Conservation (phyloP, 305 asterid genomes). For the Withania somnifera region DNA sequence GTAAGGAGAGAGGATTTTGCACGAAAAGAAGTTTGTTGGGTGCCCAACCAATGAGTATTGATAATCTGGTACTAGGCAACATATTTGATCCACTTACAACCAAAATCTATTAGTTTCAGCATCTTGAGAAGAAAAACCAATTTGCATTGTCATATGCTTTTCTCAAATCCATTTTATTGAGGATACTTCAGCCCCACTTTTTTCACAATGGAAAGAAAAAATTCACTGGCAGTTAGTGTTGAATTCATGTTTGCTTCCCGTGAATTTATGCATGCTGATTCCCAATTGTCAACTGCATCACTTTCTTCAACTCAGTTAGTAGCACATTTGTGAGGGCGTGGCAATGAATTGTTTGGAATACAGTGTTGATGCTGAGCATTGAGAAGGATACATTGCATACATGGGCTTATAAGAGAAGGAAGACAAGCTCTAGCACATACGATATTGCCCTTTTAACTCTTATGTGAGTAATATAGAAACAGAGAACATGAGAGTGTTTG, state of each 20-base stretch:
- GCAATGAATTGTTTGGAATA: background rate
- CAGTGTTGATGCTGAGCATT: background rate
- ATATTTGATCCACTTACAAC: background rate
- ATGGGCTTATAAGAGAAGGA: background rate
- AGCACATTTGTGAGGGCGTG: background rate
- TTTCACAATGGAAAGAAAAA: background rate
- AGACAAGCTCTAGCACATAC: background rate
- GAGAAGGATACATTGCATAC: background rate
- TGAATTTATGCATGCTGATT: background rate
- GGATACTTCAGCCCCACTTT: background rate
- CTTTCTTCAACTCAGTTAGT: background rate
- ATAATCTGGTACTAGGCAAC: background rate
- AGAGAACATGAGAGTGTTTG: background rate
- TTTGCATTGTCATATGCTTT: background rate
- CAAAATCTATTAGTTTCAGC: background rate
- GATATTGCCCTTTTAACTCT: background rate
- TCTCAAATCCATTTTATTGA: background rate
- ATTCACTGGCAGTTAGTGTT: background rate
- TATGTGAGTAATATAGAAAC: background rate
- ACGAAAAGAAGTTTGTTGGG: background rate
- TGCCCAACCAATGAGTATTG: background rate
- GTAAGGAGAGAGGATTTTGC: background rate
- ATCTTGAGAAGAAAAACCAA: background rate
- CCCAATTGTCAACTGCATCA: background rate
- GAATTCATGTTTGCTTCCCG: background rate